Evolutionary conservation across 2,329 filamentous ascomycete species (phyloP).

Genomic region (Sclerotinia nivalis): DNA sequence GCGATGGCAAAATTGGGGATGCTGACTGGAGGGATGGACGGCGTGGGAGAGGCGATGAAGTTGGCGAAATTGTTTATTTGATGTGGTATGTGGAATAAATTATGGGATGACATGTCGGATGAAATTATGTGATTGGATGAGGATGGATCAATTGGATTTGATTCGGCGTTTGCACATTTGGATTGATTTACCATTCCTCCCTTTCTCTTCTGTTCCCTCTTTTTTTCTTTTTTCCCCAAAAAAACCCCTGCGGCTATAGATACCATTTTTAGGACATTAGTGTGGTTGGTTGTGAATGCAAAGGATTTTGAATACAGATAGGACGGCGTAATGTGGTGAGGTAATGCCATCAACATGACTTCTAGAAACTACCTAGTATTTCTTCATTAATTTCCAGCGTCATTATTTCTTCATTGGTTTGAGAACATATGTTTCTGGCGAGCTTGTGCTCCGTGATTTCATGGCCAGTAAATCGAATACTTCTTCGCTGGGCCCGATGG

Average conservation of each 20-base stretch:
- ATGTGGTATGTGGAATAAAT: slow-evolving; percentile 14
- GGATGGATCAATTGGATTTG: neutral
- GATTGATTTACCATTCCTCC: neutral
- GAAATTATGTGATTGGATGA: neutral
- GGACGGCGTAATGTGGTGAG: neutral
- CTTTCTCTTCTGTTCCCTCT: neutral
- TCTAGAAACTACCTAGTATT: no score
- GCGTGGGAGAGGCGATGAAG: slow-evolving; percentile 37
- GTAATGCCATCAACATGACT: neutral
- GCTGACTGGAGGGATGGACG: slow-evolving; percentile 34
- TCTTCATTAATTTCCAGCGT: neutral
- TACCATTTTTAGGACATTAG: neutral
- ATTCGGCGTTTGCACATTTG: slow-evolving; percentile 4
- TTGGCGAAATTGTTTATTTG: slow-evolving; percentile 43
- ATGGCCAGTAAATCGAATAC: no score
- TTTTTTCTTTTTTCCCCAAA: neutral
- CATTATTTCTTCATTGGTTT: neutral
- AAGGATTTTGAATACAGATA: neutral
- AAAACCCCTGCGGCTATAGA: neutral
- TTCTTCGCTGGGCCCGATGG: neutral
- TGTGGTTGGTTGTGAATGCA: neutral
- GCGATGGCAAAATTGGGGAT: slow-evolving; percentile 30
- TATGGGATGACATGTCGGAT: neutral
- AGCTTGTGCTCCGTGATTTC: neutral
- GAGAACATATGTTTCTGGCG: neutral